Percentiles rank a stretch among this genome's conserved stretches.
These are phyloP conservation scores for Scopulariopsis brevicaulis DNA, from an alignment of 2,329 filamentous ascomycete species.

Conservation along the genomic window DNA sequence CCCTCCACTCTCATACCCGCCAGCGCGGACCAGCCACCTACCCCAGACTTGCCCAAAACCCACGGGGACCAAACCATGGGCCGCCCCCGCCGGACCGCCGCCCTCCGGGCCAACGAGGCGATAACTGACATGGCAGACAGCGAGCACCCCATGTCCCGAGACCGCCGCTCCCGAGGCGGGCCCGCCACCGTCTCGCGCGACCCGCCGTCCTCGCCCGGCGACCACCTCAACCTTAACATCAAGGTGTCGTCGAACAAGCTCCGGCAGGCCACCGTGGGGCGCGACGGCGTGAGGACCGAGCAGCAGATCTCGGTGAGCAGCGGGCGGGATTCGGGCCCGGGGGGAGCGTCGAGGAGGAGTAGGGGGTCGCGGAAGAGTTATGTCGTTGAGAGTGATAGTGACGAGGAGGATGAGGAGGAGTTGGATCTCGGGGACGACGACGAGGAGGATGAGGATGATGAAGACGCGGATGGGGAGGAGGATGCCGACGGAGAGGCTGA, in stretches of 20 bases:
- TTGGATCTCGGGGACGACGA: conserved; percentile 9
- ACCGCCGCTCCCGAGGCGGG: background rate
- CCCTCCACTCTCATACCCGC: background rate
- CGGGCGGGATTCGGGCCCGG: conserved; percentile 26
- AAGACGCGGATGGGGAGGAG: conserved; percentile 25
- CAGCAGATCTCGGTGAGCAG: conserved; percentile 13
- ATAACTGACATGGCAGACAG: conserved; percentile 35
- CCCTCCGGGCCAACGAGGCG: conserved; percentile 27
- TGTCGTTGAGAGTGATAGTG: conserved; percentile 42
- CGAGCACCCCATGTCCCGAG: conserved; percentile 10
- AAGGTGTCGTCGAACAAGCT: conserved; percentile 40
- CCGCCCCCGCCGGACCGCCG: conserved; percentile 33
- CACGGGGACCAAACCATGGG: conserved; percentile 7
- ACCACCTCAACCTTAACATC: conserved; percentile 32
- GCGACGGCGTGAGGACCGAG: conserved; percentile 15
- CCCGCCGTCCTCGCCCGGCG: conserved; percentile 28
- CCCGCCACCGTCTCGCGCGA: conserved; percentile 26
- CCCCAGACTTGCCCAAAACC: background rate
- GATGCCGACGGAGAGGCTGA: conserved; percentile 23
- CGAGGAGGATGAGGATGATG: conserved; percentile 24
- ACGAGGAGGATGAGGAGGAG: conserved; percentile 28
- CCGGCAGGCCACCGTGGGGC: conserved; percentile 34
- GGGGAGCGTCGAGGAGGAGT: conserved; percentile 37
- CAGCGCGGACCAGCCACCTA: background rate
- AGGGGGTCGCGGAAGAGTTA: conserved; percentile 48